A percentile compares a stretch with the other conserved stretches of the same genome.
These are phyloP conservation scores for Nemophila menziesii DNA, from an alignment of 257 asterid genomes.

Conservation along the genomic window DNA sequence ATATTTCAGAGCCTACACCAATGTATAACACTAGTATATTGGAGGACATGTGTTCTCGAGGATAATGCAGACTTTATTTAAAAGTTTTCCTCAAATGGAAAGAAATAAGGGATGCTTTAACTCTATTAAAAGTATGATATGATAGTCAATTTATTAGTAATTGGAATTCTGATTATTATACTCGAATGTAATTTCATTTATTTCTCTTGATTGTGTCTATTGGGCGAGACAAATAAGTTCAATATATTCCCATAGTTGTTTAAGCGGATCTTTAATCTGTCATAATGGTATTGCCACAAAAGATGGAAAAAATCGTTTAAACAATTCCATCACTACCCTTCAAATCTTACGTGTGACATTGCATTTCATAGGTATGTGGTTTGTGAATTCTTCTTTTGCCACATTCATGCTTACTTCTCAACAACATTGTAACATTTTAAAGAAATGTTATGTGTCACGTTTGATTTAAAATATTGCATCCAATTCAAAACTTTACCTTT, in stretches of 20 bases:
- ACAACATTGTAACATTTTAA: too few relatives aligned
- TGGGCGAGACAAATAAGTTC: slow-evolving; percentile 80
- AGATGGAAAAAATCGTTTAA: slow-evolving; percentile 57
- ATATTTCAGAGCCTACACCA: slow-evolving; percentile 55
- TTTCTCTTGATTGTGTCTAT: slow-evolving; percentile 17
- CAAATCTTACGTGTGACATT: slow-evolving; percentile 80
- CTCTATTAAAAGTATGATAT: slow-evolving; percentile 73
- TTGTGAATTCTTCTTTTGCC: background rate
- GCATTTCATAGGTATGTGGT: slow-evolving; percentile 69
- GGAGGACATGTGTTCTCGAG: slow-evolving; percentile 91
- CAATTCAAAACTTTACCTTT: too few relatives aligned
- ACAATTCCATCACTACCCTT: slow-evolving; percentile 52
- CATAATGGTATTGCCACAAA: slow-evolving; percentile 54
- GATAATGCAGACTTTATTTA: slow-evolving; percentile 56
- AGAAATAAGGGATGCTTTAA: slow-evolving; percentile 67
- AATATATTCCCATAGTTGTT: slow-evolving; percentile 69
- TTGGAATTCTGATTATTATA: too few relatives aligned
- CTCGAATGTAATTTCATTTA: slow-evolving; percentile 14
- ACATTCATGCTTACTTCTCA: background rate
- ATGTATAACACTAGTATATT: slow-evolving; percentile 76
- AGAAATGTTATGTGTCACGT: too few relatives aligned
- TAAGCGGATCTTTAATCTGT: slow-evolving; percentile 66
- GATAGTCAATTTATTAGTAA: slow-evolving; percentile 3
- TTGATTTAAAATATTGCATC: too few relatives aligned
- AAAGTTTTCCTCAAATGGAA: slow-evolving; percentile 53